These are phyloP conservation scores for Capsella rubella DNA, from an alignment of 441 rosid species.

Conservation along the genomic window DNA sequence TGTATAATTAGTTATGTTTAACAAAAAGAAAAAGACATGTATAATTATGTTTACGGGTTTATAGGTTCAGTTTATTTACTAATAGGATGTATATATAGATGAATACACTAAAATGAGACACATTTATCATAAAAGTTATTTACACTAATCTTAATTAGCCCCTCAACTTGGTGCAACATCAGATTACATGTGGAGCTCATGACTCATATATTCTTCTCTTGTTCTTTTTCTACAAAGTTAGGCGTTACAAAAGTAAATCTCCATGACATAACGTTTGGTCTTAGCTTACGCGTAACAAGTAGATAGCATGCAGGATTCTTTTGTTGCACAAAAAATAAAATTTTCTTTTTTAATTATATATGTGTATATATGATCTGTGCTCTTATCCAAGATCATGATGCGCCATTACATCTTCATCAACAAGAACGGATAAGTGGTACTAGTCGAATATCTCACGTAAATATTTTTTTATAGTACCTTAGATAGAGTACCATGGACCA, in stretches of 20 bases:
- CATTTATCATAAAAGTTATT: background rate
- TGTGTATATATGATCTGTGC: background rate
- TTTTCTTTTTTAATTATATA: no score
- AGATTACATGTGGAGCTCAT: no score
- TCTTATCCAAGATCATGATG: slow-evolving; percentile 11
- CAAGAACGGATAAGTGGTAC: slow-evolving; percentile 4
- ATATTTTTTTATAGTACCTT: no score
- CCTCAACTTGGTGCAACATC: no score
- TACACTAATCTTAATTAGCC: no score
- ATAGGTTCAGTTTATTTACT: background rate
- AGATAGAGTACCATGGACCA: slow-evolving; percentile 19
- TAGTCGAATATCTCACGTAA: background rate
- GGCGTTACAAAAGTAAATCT: background rate
- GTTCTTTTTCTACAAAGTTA: no score
- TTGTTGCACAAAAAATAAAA: no score
- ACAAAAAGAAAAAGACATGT: no score
- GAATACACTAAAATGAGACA: background rate
- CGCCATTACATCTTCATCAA: slow-evolving; percentile 4
- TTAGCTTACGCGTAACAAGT: no score
- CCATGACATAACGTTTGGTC: no score
- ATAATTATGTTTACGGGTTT: background rate
- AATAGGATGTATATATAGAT: background rate
- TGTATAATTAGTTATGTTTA: background rate
- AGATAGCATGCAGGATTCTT: no score
- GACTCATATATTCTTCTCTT: no score